A percentile compares a stretch with the other conserved stretches of the same genome.
phyloP scores from a whole-genome alignment of 2,329 filamentous ascomycete genomes.

The Pseudocercospora ulei region DNA sequence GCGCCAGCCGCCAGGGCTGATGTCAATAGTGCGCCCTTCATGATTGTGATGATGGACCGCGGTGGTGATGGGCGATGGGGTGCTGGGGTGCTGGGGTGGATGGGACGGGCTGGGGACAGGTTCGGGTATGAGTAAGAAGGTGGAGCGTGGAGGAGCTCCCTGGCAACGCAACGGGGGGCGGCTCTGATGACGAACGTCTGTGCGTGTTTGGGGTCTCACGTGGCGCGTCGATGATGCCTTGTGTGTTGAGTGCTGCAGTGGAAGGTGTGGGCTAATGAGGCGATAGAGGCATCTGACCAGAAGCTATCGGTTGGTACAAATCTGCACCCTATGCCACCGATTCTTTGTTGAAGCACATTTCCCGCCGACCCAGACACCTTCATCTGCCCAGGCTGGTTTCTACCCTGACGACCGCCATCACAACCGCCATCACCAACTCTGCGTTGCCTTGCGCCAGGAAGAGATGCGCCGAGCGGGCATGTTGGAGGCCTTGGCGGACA shows the following conservation, averaged over 20 bases:
- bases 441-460: conserved; percentile 50
- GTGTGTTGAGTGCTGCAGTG: not conserved
- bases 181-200: conserved; percentile 1
- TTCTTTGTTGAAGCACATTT: conserved; percentile 67
- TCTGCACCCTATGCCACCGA: conserved; percentile 53
- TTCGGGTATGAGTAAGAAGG: too few relatives aligned
- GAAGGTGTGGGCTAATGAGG: not conserved
- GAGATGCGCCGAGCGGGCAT: conserved; percentile 59
- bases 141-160: too few relatives aligned
- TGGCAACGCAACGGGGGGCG: not conserved
- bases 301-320: conserved; percentile 40
- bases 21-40: conserved; percentile 80
- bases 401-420: conserved; percentile 61
- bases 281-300: conserved; percentile 20
- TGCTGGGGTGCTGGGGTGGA: conserved; percentile 2
- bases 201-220: not conserved
- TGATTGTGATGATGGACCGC: conserved; percentile 36
- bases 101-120: too few relatives aligned
- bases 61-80: conserved; percentile 9
- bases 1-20: conserved; percentile 62
- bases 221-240: conserved; percentile 1
- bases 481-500: conserved; percentile 48
- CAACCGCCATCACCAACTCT: too few relatives aligned
- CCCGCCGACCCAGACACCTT: conserved; percentile 57
- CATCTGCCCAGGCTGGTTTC: conserved; percentile 47